Evolutionary conservation across 345 rosid species (phyloP), one percentile per base, ranked within the genome.

Genomic region (Streptanthus diversifolius): DNA sequence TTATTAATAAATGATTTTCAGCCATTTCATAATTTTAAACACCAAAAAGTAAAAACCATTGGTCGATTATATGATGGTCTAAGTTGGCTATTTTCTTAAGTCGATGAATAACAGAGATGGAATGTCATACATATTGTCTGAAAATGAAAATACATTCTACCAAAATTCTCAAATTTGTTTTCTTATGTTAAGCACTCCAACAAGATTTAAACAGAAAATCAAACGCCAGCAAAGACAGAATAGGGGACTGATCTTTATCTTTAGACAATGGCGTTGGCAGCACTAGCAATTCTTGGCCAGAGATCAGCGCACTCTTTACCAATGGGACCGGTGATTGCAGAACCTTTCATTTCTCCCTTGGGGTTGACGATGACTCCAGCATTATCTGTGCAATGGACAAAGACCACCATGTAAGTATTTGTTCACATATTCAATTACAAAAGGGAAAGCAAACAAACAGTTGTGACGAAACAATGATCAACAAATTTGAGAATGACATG

Each of bases 321-420:
- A 10, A 93, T 93, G 0, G 97, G 97, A 37, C 98, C 97, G 1
- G 97, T 90, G 17, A 93, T 89, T 1, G 98, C 98, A 74, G 97
- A 93, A 41, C 96, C 98, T 87, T 91, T 91, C 98, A 93, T 91
- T 78, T 93, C 97, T 53, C 97, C 98, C 72, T 93, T 91, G 1
- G 96, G 97, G 56, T 93, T 93, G 58, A 93, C 97, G 14, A 91
- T 93, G 18, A 93, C 98, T 44, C 98, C 98, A 12, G 98, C 97
- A 83, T 93, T 93, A 82, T 93, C 98, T 93, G 85, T 19, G 5
- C 70, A 82, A 12, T 12, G 4, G 9, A 62, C 1, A 2, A 62
- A 63, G 0, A 43, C 2, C 12, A 15, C 36, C 0, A 1, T 7
- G 53, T 75, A 45, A 68, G 27, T 15, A 53, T 1, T 24, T 12